Conservation (phyloP, 208 protist species). For the Leishmania aethiopica region DNA sequence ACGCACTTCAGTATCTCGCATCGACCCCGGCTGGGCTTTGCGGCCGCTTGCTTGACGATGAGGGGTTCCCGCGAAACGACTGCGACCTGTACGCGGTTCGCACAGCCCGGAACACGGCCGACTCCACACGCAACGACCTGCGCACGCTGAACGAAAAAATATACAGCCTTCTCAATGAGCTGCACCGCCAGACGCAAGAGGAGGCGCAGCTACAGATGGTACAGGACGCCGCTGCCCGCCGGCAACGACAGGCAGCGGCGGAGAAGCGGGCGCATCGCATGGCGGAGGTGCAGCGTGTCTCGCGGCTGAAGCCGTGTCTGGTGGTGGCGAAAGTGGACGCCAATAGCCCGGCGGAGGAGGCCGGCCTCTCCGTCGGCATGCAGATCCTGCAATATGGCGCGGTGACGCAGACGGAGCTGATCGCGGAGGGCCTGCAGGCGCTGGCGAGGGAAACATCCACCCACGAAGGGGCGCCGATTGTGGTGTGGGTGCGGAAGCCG, state of each 20-base stretch:
- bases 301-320: constrained; percentile 46
- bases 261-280: constrained; percentile 39
- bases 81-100: constrained; percentile 89
- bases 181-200: constrained; percentile 58
- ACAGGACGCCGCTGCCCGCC: constrained; percentile 25
- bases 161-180: constrained; percentile 54
- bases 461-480: constrained; percentile 51
- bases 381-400: constrained; percentile 66
- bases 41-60: constrained; percentile 67
- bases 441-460: constrained; percentile 39
- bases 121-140: constrained; percentile 72
- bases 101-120: constrained; percentile 65
- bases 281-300: constrained; percentile 34
- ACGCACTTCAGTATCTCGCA: constrained; percentile 64
- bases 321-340: constrained; percentile 42
- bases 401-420: constrained; percentile 45
- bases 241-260: constrained; percentile 33
- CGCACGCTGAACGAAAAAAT: constrained; percentile 46
- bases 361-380: constrained; percentile 47
- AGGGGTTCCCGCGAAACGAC: constrained; percentile 82
- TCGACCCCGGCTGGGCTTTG: constrained; percentile 68
- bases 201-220: constrained; percentile 65
- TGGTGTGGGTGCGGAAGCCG: constrained; percentile 63
- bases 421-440: constrained; percentile 33
- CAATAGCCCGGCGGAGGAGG: constrained; percentile 62